Evolutionary conservation across 805 yeast species (phyloP).

Genomic region (Yarrowia osloensis): DNA sequence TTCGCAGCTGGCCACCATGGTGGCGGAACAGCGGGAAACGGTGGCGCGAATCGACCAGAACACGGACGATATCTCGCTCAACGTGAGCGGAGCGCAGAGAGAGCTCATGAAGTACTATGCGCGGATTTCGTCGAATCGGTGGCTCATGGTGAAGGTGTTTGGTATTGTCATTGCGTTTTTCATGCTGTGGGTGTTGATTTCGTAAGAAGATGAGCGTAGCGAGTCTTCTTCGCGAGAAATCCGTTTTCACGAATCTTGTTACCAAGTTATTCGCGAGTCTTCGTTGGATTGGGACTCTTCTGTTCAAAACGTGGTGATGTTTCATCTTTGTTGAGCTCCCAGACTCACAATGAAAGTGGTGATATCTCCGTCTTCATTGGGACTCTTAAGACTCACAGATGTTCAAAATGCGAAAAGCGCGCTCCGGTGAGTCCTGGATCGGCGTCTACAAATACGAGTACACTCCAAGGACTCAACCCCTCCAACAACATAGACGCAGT

Average conservation of each 20-base stretch:
- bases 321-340: too few relatives aligned
- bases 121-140: slow-evolving; percentile 82
- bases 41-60: slow-evolving; percentile 94
- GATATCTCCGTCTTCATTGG: too few relatives aligned
- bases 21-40: slow-evolving; percentile 93
- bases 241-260: too few relatives aligned
- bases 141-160: slow-evolving; percentile 88
- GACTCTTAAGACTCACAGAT: too few relatives aligned
- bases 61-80: slow-evolving; percentile 88
- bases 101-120: slow-evolving; percentile 89
- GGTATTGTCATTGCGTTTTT: slow-evolving; percentile 69
- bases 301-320: too few relatives aligned
- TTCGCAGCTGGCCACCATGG: slow-evolving; percentile 96
- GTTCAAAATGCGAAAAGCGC: too few relatives aligned
- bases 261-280: too few relatives aligned
- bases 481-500: neutral
- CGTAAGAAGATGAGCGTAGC: neutral
- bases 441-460: too few relatives aligned
- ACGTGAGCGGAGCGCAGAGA: slow-evolving; percentile 90
- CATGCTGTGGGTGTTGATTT: slow-evolving; percentile 42
- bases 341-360: too few relatives aligned
- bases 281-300: too few relatives aligned
- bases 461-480: too few relatives aligned
- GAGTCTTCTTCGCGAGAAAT: neutral
- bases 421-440: too few relatives aligned